Evolutionary conservation across 768 basidiomycete species (phyloP).

Genomic region (Leccinellum albellum): DNA sequence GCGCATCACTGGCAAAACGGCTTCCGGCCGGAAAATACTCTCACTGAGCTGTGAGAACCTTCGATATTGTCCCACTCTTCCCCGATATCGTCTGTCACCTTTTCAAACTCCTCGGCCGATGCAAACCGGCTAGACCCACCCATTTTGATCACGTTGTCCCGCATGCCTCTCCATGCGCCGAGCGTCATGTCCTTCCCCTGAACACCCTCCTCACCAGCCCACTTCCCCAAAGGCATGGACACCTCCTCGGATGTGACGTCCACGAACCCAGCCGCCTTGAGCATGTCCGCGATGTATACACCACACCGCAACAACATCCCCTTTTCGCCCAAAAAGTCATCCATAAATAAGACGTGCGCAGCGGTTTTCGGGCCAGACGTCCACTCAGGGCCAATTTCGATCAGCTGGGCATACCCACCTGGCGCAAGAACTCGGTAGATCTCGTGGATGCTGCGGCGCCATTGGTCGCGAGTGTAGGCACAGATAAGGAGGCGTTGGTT

Average conservation of each 20-base stretch:
- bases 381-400: conserved; percentile 24
- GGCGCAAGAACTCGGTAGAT: conserved; percentile 31
- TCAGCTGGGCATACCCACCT: conserved; percentile 33
- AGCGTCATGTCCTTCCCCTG: conserved; percentile 14
- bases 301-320: conserved; percentile 9
- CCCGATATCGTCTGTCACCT: conserved; percentile 10
- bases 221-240: conserved; percentile 18
- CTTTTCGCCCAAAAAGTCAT: conserved; percentile 7
- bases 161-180: conserved; percentile 23
- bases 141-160: conserved; percentile 17
- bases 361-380: conserved; percentile 12
- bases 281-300: conserved; percentile 17
- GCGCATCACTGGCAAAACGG: not conserved
- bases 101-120: conserved; percentile 19
- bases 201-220: conserved; percentile 24
- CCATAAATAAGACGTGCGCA: conserved; percentile 4
- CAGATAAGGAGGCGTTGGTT: conserved; percentile 32
- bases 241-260: conserved; percentile 18
- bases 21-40: conserved; percentile 14
- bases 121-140: conserved; percentile 14
- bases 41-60: conserved; percentile 9
- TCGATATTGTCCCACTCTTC: conserved; percentile 26
- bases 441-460: conserved; percentile 24
- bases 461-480: conserved; percentile 28
- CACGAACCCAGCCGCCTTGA: conserved; percentile 16